Evolutionary conservation across 108 stramenopile species (phyloP).

Genomic region (Cyclotella cryptica): DNA sequence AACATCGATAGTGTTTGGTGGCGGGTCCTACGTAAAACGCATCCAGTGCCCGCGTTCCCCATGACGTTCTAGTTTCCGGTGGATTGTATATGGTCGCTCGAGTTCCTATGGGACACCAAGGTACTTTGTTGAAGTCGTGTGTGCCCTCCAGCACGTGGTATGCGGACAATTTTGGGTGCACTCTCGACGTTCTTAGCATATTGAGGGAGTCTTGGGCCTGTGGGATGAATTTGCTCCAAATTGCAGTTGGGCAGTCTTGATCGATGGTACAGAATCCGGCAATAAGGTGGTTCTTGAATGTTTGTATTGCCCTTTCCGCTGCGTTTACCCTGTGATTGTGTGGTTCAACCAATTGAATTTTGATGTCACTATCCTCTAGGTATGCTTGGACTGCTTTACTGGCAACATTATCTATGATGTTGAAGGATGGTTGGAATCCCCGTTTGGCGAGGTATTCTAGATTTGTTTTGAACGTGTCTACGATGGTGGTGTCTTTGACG

Average conservation of each 20-base stretch:
- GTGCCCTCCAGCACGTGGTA: constrained; percentile 33
- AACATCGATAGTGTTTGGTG: constrained; percentile 40
- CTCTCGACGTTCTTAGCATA: constrained; percentile 39
- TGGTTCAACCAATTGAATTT: no score
- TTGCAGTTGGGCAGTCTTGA: constrained; percentile 3
- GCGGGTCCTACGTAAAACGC: constrained; percentile 48
- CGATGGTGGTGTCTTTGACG: no score
- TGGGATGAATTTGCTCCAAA: constrained; percentile 26
- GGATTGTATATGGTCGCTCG: constrained; percentile 26
- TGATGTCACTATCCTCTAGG: no score
- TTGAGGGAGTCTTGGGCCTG: constrained; percentile 28
- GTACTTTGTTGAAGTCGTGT: not conserved
- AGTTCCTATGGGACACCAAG: constrained; percentile 14
- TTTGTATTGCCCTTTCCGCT: constrained; percentile 28
- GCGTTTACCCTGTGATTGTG: constrained; percentile 25
- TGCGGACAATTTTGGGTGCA: constrained; percentile 52
- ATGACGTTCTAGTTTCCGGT: constrained; percentile 27
- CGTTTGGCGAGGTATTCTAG: no score
- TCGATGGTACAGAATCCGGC: constrained; percentile 14
- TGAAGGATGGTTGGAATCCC: no score
- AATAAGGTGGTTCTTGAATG: constrained; percentile 15
- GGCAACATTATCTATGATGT: no score
- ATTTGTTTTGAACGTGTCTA: no score
- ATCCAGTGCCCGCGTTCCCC: constrained; percentile 28
- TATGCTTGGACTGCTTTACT: no score